A percentile compares a stretch with the other conserved stretches of the same genome.
Conservation (phyloP, 306 rosid species). For the Sechiopsis laciniata region DNA sequence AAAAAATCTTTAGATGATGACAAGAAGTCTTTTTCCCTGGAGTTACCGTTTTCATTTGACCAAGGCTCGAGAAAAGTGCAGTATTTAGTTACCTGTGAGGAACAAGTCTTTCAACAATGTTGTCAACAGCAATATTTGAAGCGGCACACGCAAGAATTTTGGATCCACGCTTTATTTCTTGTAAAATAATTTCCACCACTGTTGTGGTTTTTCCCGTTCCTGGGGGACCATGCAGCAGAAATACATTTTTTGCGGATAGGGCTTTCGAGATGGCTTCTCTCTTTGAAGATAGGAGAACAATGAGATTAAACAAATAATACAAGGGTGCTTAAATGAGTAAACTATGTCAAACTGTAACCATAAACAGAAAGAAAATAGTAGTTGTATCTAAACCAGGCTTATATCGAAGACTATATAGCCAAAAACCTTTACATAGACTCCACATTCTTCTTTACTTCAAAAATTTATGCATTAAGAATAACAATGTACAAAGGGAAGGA, state of each 20-base stretch:
- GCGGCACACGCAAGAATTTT: slow-evolving; percentile 97
- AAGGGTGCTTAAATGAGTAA: slow-evolving; percentile 5
- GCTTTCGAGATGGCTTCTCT: slow-evolving; percentile 88
- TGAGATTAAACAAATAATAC: slow-evolving; percentile 24
- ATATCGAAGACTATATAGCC: neutral
- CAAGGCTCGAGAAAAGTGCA: neutral
- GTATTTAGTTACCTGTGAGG: slow-evolving; percentile 53
- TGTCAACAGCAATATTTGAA: slow-evolving; percentile 97
- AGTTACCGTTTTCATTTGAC: slow-evolving; percentile 1
- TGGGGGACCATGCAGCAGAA: slow-evolving; percentile 96
- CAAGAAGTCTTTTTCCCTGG: slow-evolving; percentile 3
- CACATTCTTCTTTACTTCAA: neutral
- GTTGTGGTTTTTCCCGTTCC: slow-evolving; percentile 98
- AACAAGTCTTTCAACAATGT: slow-evolving; percentile 92
- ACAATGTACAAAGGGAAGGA: slow-evolving; percentile 1
- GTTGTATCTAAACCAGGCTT: neutral
- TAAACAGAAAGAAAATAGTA: neutral
- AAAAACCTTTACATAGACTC: neutral
- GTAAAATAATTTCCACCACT: slow-evolving; percentile 90
- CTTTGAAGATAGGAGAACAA: slow-evolving; percentile 36
- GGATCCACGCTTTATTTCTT: slow-evolving; percentile 94
- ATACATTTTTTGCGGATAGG: slow-evolving; percentile 69
- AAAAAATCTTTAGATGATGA: neutral
- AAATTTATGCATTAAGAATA: neutral
- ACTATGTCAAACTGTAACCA: neutral